Evolutionary conservation across 371 early-diverging fungal genomes (phyloP), one percentile per base, ranked within the genome.

Genomic region (Coemansia sp.): DNA sequence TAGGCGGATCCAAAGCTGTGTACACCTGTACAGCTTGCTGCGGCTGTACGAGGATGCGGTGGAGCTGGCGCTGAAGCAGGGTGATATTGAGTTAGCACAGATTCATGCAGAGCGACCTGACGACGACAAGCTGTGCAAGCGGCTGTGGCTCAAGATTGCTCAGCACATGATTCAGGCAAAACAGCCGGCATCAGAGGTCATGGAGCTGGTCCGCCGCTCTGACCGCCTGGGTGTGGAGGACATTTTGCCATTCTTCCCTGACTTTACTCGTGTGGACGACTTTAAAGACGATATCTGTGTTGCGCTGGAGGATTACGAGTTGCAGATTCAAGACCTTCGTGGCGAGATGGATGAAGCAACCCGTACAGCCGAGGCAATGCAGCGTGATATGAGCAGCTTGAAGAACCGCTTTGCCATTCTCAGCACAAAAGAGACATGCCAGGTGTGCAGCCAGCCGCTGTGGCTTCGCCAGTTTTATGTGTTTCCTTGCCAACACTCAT

Each of bases 401-500:
- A 87, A 87, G 63, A 88, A 60, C 70, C 88, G 94, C 66, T 93
- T 91, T 76, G 89, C 90, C 1, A 72, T 92, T 0, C 81, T 96
- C 4, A 86, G 87, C 16, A 85, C 92, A 1, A 86, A 88, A 5
- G 94, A 95, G 71, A 76, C 83, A 56, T 98, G 98, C 69, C 85
- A 88, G 37, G 54, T 88, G 4, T 98, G 98, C 72, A 68, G 84
- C 8, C 81, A 81, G 48, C 88, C 93, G 2, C 80, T 95, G 40
- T 79, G 95, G 76, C 31, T 63, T 52, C 84, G 93, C 14, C 92
- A 90, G 73, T 94, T 96, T 65, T 94, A 93, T 62, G 87, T 94
- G 27, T 98, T 97, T 70, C 97, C 97, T 1, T 97, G 98, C 70
- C 90, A 92, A 64, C 97, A 97, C 73, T 87, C 89, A 16, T 95